These are phyloP conservation scores for Erodium moschatum DNA, from an alignment of 441 rosid species.

Conservation along the genomic window DNA sequence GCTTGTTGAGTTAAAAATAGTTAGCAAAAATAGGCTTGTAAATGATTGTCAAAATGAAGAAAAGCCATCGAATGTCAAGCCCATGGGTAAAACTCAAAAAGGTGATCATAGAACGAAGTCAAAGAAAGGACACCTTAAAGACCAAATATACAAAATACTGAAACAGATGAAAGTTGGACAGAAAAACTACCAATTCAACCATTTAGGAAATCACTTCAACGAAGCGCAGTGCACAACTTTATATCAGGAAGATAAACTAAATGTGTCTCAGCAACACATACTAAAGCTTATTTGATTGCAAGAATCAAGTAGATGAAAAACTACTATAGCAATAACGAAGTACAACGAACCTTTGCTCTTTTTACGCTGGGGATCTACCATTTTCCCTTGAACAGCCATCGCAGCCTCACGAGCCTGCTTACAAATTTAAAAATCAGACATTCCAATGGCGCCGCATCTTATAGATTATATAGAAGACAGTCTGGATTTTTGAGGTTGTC, in stretches of 20 bases:
- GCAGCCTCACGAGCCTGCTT: constrained; percentile 94
- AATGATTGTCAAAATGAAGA: too few species aligned
- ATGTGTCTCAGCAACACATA: neutral
- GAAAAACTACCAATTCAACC: neutral
- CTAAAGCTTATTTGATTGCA: neutral
- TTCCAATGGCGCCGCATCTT: neutral
- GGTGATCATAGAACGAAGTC: neutral
- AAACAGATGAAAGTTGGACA: neutral
- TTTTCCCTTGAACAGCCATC: constrained; percentile 77
- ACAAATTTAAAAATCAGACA: constrained; percentile 12
- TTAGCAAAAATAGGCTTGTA: too few species aligned
- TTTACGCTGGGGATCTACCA: constrained; percentile 89
- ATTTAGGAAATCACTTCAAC: neutral
- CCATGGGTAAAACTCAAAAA: neutral
- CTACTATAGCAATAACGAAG: neutral
- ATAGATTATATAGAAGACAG: neutral
- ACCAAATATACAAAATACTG: neutral
- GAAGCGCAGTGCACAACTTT: neutral
- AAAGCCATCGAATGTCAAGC: neutral
- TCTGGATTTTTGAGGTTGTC: neutral
- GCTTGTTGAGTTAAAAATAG: neutral
- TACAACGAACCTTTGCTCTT: constrained; percentile 73
- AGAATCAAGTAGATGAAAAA: neutral
- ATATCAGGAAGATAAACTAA: neutral
- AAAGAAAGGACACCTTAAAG: neutral